Base-by-base conservation (phyloP, 2,329 filamentous ascomycete species). In the Zymoseptoria pseudotritici region DNA sequence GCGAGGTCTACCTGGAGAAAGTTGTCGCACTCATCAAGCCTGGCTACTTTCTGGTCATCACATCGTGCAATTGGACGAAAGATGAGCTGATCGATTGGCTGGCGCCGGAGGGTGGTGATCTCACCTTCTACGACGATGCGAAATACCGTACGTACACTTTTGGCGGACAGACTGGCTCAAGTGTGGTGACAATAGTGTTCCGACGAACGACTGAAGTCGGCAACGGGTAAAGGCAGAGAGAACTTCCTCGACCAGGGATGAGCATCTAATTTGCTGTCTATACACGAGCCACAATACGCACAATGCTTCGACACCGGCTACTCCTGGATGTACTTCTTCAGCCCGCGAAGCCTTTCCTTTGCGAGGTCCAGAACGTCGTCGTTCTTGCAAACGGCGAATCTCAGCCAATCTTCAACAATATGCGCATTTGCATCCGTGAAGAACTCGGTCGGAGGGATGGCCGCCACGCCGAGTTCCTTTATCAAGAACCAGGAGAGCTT, bases 21-120 rank as follows among this genome's bases (percentile, higher is more conserved):
- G 86, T 93, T 31, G 78, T 86, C 62, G 76, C 75, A 26, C 79
- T 97, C 64, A 82, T 97, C 56, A 85, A 84, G 67, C 77, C 76
- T 0, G 87, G 86, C 1, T 90, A 90, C 0, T 79, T 90, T 22
- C 83, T 97, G 67, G 75, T 97, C 61, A 84, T 99, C 57, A 97
- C 94, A 58, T 97, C 91, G 75, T 99, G 94, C 74, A 99, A 99
- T 76, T 99, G 94, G 94, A 97, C 93, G 1, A 91, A 94, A 77
- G 83, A 86, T 50, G 94, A 99, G 78, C 76, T 99, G 69, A 79
- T 82, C 61, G 77, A 76, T 17, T 97, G 93, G 91, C 94, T 97
- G 72, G 85, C 82, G 55, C 66, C 66, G 2, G 78, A 74, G 2
- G 74, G 73, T 54, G 67, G 74, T 58, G 71, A 78, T 55, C 80